phyloP scores from a whole-genome alignment of 1,284 basidiomycete genomes.

The Cryptococcus maquisensis region DNA sequence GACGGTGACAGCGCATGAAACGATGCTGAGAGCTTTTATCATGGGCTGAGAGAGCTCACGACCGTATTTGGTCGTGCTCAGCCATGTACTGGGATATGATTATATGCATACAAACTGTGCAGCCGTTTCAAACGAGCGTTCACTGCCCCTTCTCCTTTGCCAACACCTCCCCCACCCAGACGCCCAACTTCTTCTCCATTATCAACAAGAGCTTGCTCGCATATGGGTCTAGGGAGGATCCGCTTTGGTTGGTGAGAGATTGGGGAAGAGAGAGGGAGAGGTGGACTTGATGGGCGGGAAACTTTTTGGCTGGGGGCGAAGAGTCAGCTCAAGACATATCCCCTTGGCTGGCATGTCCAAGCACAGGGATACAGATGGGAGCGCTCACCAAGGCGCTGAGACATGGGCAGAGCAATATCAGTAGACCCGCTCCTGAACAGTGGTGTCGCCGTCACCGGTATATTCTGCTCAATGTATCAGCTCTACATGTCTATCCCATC shows the following conservation, averaged over 20 bases:
- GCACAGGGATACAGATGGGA: not conserved
- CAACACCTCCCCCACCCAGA: conserved; percentile 33
- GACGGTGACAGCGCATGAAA: no score
- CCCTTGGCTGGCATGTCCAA: not conserved
- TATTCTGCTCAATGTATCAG: conserved; percentile 44
- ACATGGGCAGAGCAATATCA: conserved; percentile 67
- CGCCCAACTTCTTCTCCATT: conserved; percentile 44
- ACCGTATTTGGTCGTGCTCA: not conserved
- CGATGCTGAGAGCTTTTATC: no score
- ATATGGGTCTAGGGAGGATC: conserved; percentile 37
- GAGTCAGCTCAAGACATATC: not conserved
- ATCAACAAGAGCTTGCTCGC: conserved; percentile 35
- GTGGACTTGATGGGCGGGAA: conserved; percentile 41
- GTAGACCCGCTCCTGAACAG: conserved; percentile 62
- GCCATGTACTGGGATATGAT: not conserved
- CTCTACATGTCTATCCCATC: not conserved
- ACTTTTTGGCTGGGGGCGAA: conserved; percentile 30
- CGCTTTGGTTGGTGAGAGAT: conserved; percentile 27
- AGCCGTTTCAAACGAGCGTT: not conserved
- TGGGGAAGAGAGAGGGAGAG: conserved; percentile 40
- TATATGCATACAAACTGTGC: not conserved
- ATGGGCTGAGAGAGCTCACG: no score
- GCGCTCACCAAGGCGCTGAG: conserved; percentile 68
- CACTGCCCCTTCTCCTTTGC: conserved; percentile 2
- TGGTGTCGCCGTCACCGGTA: conserved; percentile 58